Evolutionary conservation across 345 rosid species (phyloP).

Genomic region (Arabis hirsuta): DNA sequence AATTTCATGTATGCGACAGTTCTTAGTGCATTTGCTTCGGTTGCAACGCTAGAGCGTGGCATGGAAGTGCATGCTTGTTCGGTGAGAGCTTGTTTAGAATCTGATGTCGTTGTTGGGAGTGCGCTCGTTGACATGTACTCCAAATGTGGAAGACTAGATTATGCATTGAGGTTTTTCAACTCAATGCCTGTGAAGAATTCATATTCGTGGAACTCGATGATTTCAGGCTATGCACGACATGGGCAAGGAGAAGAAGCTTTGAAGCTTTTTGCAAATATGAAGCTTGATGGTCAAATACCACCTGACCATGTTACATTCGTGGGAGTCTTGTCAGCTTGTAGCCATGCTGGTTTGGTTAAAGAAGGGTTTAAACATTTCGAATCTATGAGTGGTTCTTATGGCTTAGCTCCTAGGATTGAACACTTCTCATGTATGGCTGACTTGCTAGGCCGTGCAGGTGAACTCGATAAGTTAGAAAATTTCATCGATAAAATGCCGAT

Average conservation of each 20-base stretch:
- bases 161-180: slow-evolving; percentile 76
- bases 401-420: slow-evolving; percentile 71
- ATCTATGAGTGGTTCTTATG: slow-evolving; percentile 64
- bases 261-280: slow-evolving; percentile 65
- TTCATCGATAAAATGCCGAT: slow-evolving; percentile 71
- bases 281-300: slow-evolving; percentile 53
- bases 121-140: slow-evolving; percentile 94
- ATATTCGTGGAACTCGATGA: slow-evolving; percentile 98
- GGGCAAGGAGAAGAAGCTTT: slow-evolving; percentile 80
- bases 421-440: slow-evolving; percentile 94
- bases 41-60: slow-evolving; percentile 88
- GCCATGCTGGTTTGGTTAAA: slow-evolving; percentile 81
- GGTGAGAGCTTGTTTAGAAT: slow-evolving; percentile 72
- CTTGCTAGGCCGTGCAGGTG: slow-evolving; percentile 87
- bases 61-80: slow-evolving; percentile 93
- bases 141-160: slow-evolving; percentile 92
- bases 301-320: slow-evolving; percentile 97
- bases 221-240: slow-evolving; percentile 87
- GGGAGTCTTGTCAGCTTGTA: slow-evolving; percentile 91
- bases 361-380: slow-evolving; percentile 76
- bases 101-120: slow-evolving; percentile 91
- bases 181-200: slow-evolving; percentile 73
- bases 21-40: slow-evolving; percentile 94
- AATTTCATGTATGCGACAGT: slow-evolving; percentile 85
- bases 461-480: slow-evolving; percentile 69